Conservation (phyloP, 257 asterid genomes). For the Plantago ovata region DNA sequence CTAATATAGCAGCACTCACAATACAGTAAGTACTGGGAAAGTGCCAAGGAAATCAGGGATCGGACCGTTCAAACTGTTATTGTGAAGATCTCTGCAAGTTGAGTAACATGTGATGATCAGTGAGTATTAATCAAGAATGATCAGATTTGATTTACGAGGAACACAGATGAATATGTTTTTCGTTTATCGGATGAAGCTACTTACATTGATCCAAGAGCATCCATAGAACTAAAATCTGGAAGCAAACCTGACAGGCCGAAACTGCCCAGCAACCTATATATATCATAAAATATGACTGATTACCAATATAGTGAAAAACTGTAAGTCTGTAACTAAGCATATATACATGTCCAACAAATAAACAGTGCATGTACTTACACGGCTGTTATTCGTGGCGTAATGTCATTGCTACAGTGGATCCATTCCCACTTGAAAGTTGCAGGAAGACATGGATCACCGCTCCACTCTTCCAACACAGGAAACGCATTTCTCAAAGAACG, state of each 20-base stretch:
- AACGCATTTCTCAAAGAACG: constrained; percentile 33
- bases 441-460: constrained; percentile 79
- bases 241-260: constrained; percentile 23
- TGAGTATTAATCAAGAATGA: background rate
- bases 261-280: constrained; percentile 30
- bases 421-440: constrained; percentile 68
- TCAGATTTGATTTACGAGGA: too few relatives aligned
- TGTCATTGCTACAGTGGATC: constrained; percentile 50
- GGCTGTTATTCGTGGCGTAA: constrained; percentile 58
- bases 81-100: constrained; percentile 43
- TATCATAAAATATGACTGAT: background rate
- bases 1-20: constrained; percentile 32
- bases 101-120: background rate
- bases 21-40: constrained; percentile 37
- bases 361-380: constrained; percentile 4
- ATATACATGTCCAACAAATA: too few relatives aligned
- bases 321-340: too few relatives aligned
- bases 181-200: background rate
- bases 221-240: constrained; percentile 45
- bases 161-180: too few relatives aligned
- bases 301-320: too few relatives aligned
- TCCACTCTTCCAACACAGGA: constrained; percentile 42
- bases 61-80: constrained; percentile 45
- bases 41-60: constrained; percentile 56
- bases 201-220: constrained; percentile 54